Conservation (phyloP, 108 stramenopile species). For the Cylindrotheca fusiformis region DNA sequence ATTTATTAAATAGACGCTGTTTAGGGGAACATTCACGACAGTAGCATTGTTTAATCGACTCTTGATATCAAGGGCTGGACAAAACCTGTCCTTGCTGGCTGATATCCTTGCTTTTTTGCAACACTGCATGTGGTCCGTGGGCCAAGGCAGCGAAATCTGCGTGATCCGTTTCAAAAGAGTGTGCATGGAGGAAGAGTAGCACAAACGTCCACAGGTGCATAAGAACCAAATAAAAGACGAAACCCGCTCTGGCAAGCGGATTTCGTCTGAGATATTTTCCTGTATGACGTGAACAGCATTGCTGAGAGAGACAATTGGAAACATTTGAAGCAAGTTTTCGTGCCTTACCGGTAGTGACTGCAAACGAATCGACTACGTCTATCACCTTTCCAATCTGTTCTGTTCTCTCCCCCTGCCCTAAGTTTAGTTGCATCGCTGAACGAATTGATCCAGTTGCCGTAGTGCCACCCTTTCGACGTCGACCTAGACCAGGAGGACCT, state of each 20-base stretch:
- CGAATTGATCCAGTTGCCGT: slow-evolving; percentile 57
- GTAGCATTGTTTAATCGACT: no score
- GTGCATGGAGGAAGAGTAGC: slow-evolving; percentile 79
- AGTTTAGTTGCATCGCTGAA: slow-evolving; percentile 60
- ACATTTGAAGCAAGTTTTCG: no score
- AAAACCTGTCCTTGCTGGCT: no score
- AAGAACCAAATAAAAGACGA: slow-evolving; percentile 69
- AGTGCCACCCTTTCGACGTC: slow-evolving; percentile 21
- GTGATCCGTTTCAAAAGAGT: slow-evolving; percentile 58
- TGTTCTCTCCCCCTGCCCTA: slow-evolving; percentile 57
- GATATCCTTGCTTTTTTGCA: slow-evolving; percentile 22
- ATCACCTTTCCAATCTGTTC: slow-evolving; percentile 62
- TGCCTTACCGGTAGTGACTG: slow-evolving; percentile 51
- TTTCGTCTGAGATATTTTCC: slow-evolving; percentile 69
- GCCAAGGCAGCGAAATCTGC: slow-evolving; percentile 23
- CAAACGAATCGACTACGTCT: slow-evolving; percentile 67
- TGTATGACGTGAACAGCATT: slow-evolving; percentile 9
- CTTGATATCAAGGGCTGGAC: no score
- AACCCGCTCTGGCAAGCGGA: slow-evolving; percentile 67
- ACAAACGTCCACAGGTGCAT: slow-evolving; percentile 84
- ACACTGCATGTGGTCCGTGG: slow-evolving; percentile 40
- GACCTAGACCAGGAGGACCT: not conserved
- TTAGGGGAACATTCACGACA: no score
- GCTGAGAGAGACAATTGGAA: not conserved
- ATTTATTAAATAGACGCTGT: no score